A percentile compares a stretch with the other conserved stretches of the same genome.
phyloP scores from a whole-genome alignment of 2,329 filamentous ascomycete species.

The Mycogone perniciosa region DNA sequence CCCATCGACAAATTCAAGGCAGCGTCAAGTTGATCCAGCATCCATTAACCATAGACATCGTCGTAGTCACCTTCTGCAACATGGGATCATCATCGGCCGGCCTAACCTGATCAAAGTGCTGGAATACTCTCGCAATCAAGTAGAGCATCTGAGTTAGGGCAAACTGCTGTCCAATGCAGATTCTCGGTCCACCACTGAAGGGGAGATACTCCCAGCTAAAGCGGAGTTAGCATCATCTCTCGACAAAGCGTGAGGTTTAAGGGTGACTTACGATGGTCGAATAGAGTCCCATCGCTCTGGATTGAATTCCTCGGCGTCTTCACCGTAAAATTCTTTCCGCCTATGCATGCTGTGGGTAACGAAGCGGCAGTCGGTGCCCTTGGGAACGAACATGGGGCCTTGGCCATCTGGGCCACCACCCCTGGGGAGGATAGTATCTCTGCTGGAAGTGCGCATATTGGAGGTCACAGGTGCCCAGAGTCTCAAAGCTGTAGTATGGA shows the following conservation, averaged over 20 bases:
- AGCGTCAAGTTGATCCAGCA: conserved; percentile 22
- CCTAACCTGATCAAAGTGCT: conserved; percentile 26
- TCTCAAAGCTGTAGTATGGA: conserved; percentile 29
- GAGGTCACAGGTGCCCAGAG: conserved; percentile 38
- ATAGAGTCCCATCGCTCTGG: conserved; percentile 39
- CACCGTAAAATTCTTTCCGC: conserved; percentile 35
- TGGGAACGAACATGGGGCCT: conserved; percentile 32
- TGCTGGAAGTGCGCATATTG: conserved; percentile 36
- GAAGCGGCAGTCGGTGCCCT: conserved; percentile 32
- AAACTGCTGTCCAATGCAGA: conserved; percentile 40
- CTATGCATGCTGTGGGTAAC: conserved; percentile 31
- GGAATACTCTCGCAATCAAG: conserved; percentile 28
- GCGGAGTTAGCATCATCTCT: background rate
- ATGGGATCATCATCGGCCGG: conserved; percentile 22
- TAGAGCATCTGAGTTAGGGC: conserved; percentile 34
- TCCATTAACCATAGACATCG: conserved; percentile 20
- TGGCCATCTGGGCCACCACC: conserved; percentile 37
- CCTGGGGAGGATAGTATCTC: conserved; percentile 35
- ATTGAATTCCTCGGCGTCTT: conserved; percentile 35
- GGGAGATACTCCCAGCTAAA: conserved; percentile 35
- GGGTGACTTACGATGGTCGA: conserved; percentile 27
- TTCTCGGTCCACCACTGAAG: conserved; percentile 39
- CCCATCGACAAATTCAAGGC: conserved; percentile 7
- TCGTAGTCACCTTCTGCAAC: conserved; percentile 20
- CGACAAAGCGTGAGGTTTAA: background rate